Base-by-base conservation (phyloP, 495 filamentous ascomycete genomes). In the Penicillium daleae region DNA sequence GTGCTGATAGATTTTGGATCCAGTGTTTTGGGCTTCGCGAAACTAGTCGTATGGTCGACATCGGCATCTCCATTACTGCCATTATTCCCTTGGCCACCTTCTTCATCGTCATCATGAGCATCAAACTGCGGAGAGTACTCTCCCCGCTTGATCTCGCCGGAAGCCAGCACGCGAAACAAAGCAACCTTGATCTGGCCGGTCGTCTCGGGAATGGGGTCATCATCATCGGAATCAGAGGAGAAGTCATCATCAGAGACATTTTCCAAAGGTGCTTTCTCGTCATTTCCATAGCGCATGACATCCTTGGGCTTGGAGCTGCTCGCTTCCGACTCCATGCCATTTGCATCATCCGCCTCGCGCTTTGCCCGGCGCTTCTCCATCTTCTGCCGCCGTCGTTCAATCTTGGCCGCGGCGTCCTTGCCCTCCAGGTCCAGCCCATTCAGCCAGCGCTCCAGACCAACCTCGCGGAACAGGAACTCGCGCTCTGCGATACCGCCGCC, bases 51-150 rank as follows among this genome's bases (percentile, higher is more conserved):
- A 76, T 99, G 95, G 74, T 97, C 96, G 44, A 97, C 85, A 69
- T 97, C 91, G 53, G 82, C 85, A 66, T 85, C 83, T 44, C 73
- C 81, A 22, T 73, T 77, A 21, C 71, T 77, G 24, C 71, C 73
- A 33, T 68, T 72, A 55, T 75, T 75, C 37, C 78, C 78, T 35
- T 78, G 80, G 2, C 71, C 74, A 6, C 81, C 83, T 77, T 86
- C 81, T 42, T 97, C 92, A 66, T 96, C 93, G 58, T 97, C 93
- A 61, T 97, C 94, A 66, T 97, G 91, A 8, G 93, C 96, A 74
- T 97, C 94, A 60, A 98, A 99, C 71, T 98, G 96, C 17, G 95
- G 95, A 12, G 93, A 97, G 73, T 98, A 99, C 71, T 98, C 95
- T 19, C 95, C 95, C 65, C 91, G 89, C 76, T 97, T 96, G 69